A percentile compares a stretch with the other conserved stretches of the same genome.
phyloP scores from a whole-genome alignment of 306 rosid genomes.

The Cercis canadensis region DNA sequence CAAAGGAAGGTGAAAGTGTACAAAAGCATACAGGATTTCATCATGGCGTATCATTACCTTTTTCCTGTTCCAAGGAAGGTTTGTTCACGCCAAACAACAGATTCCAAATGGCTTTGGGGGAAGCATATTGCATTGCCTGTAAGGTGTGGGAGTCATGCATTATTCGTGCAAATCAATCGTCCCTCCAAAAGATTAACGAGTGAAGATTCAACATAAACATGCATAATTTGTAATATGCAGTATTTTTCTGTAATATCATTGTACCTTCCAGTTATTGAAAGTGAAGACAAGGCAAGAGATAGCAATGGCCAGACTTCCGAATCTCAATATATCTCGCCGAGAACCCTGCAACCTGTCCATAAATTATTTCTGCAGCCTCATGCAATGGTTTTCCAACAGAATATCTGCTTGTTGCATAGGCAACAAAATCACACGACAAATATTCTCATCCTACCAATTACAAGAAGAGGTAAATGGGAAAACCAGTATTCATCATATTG shows the following conservation, averaged over 20 bases:
- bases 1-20: conserved; percentile 22
- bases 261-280: conserved; percentile 88
- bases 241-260: conserved; percentile 33
- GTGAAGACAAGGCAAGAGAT: conserved; percentile 82
- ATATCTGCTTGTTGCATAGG: conserved; percentile 23
- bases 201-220: conserved; percentile 20
- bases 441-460: conserved; percentile 21
- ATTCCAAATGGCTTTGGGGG: conserved; percentile 94
- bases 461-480: conserved; percentile 15
- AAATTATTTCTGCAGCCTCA: conserved; percentile 71
- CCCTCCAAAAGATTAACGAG: conserved; percentile 13
- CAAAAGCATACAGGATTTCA: conserved; percentile 33
- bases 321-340: conserved; percentile 85
- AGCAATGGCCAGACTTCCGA: conserved; percentile 91
- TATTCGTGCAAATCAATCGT: conserved; percentile 17
- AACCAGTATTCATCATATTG: conserved; percentile 21
- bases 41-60: conserved; percentile 50
- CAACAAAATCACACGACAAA: conserved; percentile 27
- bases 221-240: not conserved
- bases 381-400: conserved; percentile 43
- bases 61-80: conserved; percentile 68
- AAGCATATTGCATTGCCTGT: conserved; percentile 96
- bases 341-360: conserved; percentile 96
- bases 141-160: conserved; percentile 21
- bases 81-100: conserved; percentile 69